A percentile compares a stretch with the other conserved stretches of the same genome.
Conservation (phyloP, 768 basidiomycete genomes). For the Nidula microcarpa region DNA sequence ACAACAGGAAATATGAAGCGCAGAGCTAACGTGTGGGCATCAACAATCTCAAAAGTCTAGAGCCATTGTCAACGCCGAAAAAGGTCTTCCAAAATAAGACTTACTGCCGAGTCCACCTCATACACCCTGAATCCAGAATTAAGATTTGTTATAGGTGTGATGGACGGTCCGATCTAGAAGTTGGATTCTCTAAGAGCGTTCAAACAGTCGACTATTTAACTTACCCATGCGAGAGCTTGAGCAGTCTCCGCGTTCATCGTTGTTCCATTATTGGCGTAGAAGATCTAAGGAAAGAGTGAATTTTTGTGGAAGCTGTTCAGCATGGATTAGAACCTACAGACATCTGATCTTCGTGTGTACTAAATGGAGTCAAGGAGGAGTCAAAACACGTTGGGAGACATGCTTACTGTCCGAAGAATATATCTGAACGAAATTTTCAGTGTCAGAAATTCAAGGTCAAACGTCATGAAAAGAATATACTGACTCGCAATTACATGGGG, state of each 20-base stretch:
- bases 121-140: slow-evolving; percentile 77
- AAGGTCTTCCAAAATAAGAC: slow-evolving; percentile 13
- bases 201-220: slow-evolving; percentile 1
- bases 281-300: slow-evolving; percentile 41
- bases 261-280: slow-evolving; percentile 71
- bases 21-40: slow-evolving; percentile 66
- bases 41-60: slow-evolving; percentile 74
- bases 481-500: slow-evolving; percentile 74
- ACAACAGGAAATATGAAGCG: neutral
- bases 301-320: neutral
- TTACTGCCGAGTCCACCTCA: slow-evolving; percentile 65
- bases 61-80: too few species aligned
- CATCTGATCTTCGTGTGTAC: slow-evolving; percentile 69
- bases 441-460: slow-evolving; percentile 5
- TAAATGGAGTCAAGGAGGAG: slow-evolving; percentile 6
- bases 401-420: slow-evolving; percentile 69
- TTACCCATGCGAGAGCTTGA: slow-evolving; percentile 40
- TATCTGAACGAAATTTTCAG: slow-evolving; percentile 32
- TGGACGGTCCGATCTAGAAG: slow-evolving; percentile 59
- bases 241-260: slow-evolving; percentile 54
- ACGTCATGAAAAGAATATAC: slow-evolving; percentile 19
- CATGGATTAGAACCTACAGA: slow-evolving; percentile 31
- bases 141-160: slow-evolving; percentile 67
- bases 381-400: neutral
- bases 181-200: neutral